Base-by-base conservation (phyloP, 148 eudicot species). In the Rhododendron vialii region DNA sequence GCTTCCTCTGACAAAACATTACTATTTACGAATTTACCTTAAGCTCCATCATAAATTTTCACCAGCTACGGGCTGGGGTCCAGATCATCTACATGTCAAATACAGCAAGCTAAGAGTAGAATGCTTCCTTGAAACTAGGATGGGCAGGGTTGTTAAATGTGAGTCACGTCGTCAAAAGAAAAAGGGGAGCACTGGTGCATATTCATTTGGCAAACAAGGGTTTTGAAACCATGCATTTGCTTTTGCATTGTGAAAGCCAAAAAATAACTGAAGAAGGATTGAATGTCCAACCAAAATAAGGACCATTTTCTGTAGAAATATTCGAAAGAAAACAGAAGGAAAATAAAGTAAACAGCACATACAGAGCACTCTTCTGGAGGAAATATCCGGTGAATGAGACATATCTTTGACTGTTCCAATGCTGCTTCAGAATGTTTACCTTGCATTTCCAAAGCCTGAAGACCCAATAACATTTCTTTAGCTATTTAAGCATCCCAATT, bases 361-460 rank as follows among this genome's bases (percentile, higher is more conserved):
- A 96, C 99, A 8, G 99, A 95, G 81, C 88, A 87, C 77, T 91
- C 93, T 87, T 92, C 93, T 26, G 99, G 99, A 77, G 99, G 99
- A 90, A 96, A 95, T 89, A 92, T 88, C 87, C 83, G 89, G 92
- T 94, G 99, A 82, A 91, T 90, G 48, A 92, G 82, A 85, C 98
- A 95, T 86, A 96, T 89, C 88, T 94, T 96, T 82, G 90, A 92
- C 85, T 95, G 88, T 84, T 96, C 99, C 53, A 80, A 91, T 61
- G 85, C 89, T 38, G 96, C 95, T 92, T 96, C 96, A 86, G 91
- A 83, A 86, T 93, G 96, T 86, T 92, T 94, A 69, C 92, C 95
- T 90, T 95, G 99, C 92, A 96, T 93, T 90, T 96, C 94, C 85
- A 92, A 88, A 76, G 99, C 99, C 99, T 96, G 93, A 87, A 90